These are phyloP conservation scores for Fraxinus latifolia DNA, from an alignment of 305 asterid species.

Conservation along the genomic window DNA sequence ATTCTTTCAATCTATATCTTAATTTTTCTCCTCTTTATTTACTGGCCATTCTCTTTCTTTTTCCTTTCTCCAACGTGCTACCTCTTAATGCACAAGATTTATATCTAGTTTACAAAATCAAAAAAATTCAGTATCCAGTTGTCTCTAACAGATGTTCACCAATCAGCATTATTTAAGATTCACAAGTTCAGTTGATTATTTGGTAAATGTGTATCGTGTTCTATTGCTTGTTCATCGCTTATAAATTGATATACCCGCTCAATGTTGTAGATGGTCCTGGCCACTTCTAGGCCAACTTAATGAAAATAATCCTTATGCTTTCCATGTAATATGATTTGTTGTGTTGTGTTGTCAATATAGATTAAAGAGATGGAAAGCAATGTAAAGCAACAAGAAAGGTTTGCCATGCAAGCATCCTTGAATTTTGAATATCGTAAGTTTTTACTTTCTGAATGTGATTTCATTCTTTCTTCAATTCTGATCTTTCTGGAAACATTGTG, in stretches of 20 bases:
- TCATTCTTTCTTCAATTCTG: neutral
- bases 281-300: conserved; percentile 10
- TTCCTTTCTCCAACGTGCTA: neutral
- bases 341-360: conserved; percentile 36
- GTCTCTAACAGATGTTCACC: neutral
- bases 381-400: conserved; percentile 67
- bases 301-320: conserved; percentile 2
- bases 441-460: conserved; percentile 15
- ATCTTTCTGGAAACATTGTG: conserved; percentile 1
- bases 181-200: neutral
- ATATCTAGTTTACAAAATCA: conserved; percentile 3
- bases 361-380: conserved; percentile 81
- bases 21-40: neutral
- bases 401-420: conserved; percentile 62
- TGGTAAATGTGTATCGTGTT: neutral
- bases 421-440: conserved; percentile 59
- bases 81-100: neutral
- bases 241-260: neutral
- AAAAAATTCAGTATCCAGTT: neutral
- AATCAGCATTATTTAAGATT: neutral
- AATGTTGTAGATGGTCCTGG: conserved; percentile 11
- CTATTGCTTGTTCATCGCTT: neutral
- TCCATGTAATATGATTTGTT: conserved; percentile 25
- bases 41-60: neutral
- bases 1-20: neutral